These are phyloP conservation scores for Malus asiatica DNA, from an alignment of 306 rosid species.

Conservation along the genomic window DNA sequence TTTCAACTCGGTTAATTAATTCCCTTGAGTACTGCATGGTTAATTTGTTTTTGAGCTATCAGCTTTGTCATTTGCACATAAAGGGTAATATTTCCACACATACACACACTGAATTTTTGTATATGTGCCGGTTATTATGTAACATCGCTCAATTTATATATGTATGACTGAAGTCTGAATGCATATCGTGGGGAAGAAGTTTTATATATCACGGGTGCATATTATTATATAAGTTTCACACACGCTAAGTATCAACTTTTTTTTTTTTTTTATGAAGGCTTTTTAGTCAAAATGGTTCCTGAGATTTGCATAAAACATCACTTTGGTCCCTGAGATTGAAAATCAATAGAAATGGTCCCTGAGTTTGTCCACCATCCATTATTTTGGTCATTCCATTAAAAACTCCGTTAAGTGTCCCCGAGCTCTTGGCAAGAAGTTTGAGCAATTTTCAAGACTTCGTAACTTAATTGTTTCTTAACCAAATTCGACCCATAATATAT, in stretches of 20 bases:
- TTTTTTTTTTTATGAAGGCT: too few relatives aligned
- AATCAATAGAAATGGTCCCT: too few relatives aligned
- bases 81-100: background rate
- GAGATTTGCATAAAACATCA: too few relatives aligned
- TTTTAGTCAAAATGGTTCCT: too few relatives aligned
- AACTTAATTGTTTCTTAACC: too few relatives aligned
- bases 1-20: background rate
- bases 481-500: too few relatives aligned
- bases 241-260: background rate
- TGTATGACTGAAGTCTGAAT: background rate
- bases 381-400: too few relatives aligned
- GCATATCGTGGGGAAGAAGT: background rate
- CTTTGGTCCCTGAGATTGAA: too few relatives aligned
- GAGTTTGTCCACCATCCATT: too few relatives aligned
- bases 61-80: conserved; percentile 9
- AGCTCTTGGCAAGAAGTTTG: too few relatives aligned
- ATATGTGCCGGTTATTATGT: background rate
- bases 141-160: background rate
- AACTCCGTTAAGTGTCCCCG: too few relatives aligned
- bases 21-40: background rate
- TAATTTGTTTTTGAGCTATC: background rate
- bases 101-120: conserved; percentile 2
- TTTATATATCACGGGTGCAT: background rate
- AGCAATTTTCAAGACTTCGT: too few relatives aligned
- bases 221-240: background rate